Evolutionary conservation across 2,329 filamentous ascomycete genomes (phyloP).

Genomic region (Fusarium illudens): DNA sequence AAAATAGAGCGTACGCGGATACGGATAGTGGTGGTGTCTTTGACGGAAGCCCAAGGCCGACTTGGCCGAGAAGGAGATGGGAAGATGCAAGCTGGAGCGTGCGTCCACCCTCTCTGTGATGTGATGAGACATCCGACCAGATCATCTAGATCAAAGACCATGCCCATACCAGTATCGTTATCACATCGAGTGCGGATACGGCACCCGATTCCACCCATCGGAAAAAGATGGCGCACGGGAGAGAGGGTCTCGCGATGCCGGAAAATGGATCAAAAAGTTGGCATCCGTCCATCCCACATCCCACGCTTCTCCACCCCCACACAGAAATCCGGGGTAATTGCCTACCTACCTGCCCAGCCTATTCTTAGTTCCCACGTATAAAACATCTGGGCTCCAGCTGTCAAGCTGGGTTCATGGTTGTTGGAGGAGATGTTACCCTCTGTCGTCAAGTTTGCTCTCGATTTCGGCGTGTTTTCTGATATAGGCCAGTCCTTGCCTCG

Average conservation of each 20-base stretch:
- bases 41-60: background rate
- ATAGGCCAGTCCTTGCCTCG: conserved; percentile 2
- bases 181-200: conserved; percentile 11
- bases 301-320: conserved; percentile 41
- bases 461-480: conserved; percentile 8
- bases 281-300: conserved; percentile 16
- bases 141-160: conserved; percentile 18
- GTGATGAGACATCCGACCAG: conserved; percentile 13
- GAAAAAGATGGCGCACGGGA: conserved; percentile 23
- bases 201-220: conserved; percentile 27
- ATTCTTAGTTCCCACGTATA: conserved; percentile 30
- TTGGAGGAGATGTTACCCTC: conserved; percentile 12
- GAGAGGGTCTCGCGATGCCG: conserved; percentile 22
- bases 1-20: conserved; percentile 12
- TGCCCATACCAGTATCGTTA: conserved; percentile 5
- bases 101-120: conserved; percentile 7
- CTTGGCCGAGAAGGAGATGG: background rate
- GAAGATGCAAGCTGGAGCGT: conserved; percentile 2
- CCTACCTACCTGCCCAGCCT: background rate
- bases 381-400: conserved; percentile 11
- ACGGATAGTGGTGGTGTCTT: background rate
- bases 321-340: conserved; percentile 34
- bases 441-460: conserved; percentile 2
- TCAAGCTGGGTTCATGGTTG: conserved; percentile 17
- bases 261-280: conserved; percentile 27